Evolutionary conservation across 148 eudicot genomes (phyloP).

Genomic region (Nepenthes gracilis): DNA sequence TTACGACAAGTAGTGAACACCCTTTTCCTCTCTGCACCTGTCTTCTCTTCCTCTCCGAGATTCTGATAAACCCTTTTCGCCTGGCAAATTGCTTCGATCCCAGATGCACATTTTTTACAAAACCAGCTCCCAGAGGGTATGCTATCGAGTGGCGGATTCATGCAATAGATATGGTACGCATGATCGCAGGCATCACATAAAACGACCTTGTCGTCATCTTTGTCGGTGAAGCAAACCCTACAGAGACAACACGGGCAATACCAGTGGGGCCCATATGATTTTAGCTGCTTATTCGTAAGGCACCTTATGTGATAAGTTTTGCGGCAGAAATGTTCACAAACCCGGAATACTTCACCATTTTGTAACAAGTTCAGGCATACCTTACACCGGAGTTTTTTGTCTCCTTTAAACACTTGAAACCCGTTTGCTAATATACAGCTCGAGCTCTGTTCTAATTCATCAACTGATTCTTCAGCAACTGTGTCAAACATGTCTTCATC

Average conservation of each 20-base stretch:
- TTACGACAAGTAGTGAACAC: constrained; percentile 4
- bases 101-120: constrained; percentile 60
- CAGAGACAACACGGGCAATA: constrained; percentile 97
- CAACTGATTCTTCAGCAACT: constrained; percentile 17
- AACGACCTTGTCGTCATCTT: constrained; percentile 67
- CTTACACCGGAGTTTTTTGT: constrained; percentile 29
- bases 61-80: constrained; percentile 37
- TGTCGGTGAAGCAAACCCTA: constrained; percentile 61
- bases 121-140: constrained; percentile 78
- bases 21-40: constrained; percentile 11
- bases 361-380: constrained; percentile 34
- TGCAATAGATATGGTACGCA: constrained; percentile 84
- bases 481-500: constrained; percentile 14
- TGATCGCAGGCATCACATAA: constrained; percentile 90
- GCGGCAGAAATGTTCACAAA: constrained; percentile 72
- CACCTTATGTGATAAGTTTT: constrained; percentile 72
- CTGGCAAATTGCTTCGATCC: constrained; percentile 39
- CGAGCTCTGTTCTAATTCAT: constrained; percentile 33
- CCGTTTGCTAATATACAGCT: constrained; percentile 26
- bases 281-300: constrained; percentile 55
- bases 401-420: constrained; percentile 23
- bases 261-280: constrained; percentile 57
- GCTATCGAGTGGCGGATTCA: constrained; percentile 53
- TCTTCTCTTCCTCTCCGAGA: constrained; percentile 22
- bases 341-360: constrained; percentile 30